Conservation (phyloP, 2,329 filamentous ascomycete species). For the Aspergillus tubingensis region DNA sequence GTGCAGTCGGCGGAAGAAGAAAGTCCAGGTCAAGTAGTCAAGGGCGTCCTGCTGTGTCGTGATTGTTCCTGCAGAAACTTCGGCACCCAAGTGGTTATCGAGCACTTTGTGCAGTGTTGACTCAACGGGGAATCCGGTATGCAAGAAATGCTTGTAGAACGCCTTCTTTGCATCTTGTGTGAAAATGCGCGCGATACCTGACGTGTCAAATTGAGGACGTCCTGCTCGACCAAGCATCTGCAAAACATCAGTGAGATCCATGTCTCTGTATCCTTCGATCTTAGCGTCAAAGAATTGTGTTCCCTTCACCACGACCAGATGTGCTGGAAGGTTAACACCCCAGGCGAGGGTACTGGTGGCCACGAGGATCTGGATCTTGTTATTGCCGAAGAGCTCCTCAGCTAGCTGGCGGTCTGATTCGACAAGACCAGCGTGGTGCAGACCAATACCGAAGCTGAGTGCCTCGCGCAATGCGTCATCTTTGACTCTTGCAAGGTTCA, state of each 20-base stretch:
- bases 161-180: conserved; percentile 97
- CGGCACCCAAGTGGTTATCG: conserved; percentile 94
- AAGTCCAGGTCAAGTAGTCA: conserved; percentile 98
- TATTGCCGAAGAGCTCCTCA: conserved; percentile 93
- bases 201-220: conserved; percentile 92
- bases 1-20: conserved; percentile 95
- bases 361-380: conserved; percentile 96
- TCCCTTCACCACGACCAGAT: conserved; percentile 95
- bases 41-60: conserved; percentile 93
- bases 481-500: conserved; percentile 86
- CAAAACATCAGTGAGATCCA: conserved; percentile 96
- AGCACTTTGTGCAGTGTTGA: conserved; percentile 94
- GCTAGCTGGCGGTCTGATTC: conserved; percentile 89
- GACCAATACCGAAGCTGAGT: conserved; percentile 93
- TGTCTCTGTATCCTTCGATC: conserved; percentile 95
- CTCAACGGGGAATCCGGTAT: conserved; percentile 96
- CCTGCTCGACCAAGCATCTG: conserved; percentile 97
- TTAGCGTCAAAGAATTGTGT: conserved; percentile 99
- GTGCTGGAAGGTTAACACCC: conserved; percentile 96
- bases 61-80: conserved; percentile 91
- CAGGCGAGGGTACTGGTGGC: conserved; percentile 95
- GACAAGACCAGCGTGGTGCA: conserved; percentile 95
- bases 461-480: conserved; percentile 91
- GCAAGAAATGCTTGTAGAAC: conserved; percentile 98
- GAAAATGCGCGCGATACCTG: conserved; percentile 94